phyloP scores from a whole-genome alignment of 2,329 filamentous ascomycete species.

The Periglandula ipomoeae region DNA sequence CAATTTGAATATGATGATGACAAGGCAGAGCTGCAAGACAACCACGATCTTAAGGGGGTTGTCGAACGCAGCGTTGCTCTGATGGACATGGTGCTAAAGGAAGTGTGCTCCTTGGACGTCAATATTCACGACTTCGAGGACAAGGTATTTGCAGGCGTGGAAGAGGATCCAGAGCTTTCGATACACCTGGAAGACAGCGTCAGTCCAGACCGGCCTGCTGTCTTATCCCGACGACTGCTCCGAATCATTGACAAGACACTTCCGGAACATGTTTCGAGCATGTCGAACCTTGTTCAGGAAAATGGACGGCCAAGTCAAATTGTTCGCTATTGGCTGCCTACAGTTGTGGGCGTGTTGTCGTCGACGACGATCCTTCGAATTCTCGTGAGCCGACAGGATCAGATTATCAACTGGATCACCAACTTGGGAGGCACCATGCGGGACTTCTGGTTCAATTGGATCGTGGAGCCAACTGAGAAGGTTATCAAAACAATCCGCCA shows the following conservation, averaged over 20 bases:
- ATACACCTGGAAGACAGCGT: constrained; percentile 39
- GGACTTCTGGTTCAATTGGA: constrained; percentile 96
- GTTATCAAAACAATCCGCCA: constrained; percentile 89
- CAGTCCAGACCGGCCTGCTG: constrained; percentile 39
- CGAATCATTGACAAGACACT: constrained; percentile 60
- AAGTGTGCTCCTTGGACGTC: constrained; percentile 56
- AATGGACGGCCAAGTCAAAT: constrained; percentile 69
- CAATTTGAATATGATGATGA: constrained; percentile 55
- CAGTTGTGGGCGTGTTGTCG: constrained; percentile 61
- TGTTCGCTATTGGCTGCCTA: constrained; percentile 84
- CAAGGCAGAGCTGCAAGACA: constrained; percentile 40
- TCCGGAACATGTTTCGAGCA: constrained; percentile 53
- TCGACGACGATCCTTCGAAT: constrained; percentile 81
- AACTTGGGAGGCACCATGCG: constrained; percentile 70
- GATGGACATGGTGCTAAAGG: constrained; percentile 76
- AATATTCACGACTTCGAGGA: constrained; percentile 57
- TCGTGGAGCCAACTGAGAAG: constrained; percentile 74
- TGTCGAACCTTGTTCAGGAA: constrained; percentile 44
- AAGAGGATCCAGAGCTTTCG: constrained; percentile 50
- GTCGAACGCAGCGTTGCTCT: constrained; percentile 73
- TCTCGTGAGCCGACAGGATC: constrained; percentile 62
- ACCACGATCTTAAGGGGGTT: constrained; percentile 55
- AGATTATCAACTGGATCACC: constrained; percentile 70
- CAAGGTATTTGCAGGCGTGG: constrained; percentile 52
- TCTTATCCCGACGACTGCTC: constrained; percentile 58